A percentile compares a stretch with the other conserved stretches of the same genome.
Conservation (phyloP, 2,329 filamentous ascomycete species). For the Neonectria neomacrospora region DNA sequence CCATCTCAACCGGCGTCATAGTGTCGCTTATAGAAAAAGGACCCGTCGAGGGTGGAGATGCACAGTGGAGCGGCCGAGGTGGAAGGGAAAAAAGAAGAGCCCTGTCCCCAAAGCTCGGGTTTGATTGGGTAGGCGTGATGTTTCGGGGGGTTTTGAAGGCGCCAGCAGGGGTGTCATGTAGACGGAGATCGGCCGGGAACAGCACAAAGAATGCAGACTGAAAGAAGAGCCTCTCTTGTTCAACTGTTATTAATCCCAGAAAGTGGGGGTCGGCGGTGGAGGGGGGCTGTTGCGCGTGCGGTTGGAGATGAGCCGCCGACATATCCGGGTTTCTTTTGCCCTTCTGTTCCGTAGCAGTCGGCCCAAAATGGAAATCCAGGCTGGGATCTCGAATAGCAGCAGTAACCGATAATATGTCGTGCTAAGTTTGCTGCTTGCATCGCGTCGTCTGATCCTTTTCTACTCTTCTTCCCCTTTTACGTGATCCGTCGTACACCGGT, state of each 20-base stretch:
- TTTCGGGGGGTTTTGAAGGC: constrained; percentile 20
- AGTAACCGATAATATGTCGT: constrained; percentile 18
- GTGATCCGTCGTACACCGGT: background rate
- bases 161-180: constrained; percentile 9
- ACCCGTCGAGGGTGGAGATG: background rate
- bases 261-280: constrained; percentile 20
- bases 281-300: constrained; percentile 11
- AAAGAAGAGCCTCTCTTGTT: constrained; percentile 1
- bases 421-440: background rate
- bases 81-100: constrained; percentile 4
- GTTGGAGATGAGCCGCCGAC: constrained; percentile 27
- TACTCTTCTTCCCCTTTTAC: background rate
- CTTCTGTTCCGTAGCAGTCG: constrained; percentile 6
- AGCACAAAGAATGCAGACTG: background rate
- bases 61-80: constrained; percentile 6
- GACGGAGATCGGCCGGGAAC: constrained; percentile 16
- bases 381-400: constrained; percentile 6
- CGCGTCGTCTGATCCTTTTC: constrained; percentile 11
- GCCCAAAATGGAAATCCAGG: constrained; percentile 12
- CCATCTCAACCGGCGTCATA: background rate
- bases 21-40: constrained; percentile 7
- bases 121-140: constrained; percentile 16
- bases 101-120: background rate
- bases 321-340: constrained; percentile 15
- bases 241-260: constrained; percentile 6